Base-by-base conservation (phyloP, 129 eudicot genomes). In the Escallonia herrerae region DNA sequence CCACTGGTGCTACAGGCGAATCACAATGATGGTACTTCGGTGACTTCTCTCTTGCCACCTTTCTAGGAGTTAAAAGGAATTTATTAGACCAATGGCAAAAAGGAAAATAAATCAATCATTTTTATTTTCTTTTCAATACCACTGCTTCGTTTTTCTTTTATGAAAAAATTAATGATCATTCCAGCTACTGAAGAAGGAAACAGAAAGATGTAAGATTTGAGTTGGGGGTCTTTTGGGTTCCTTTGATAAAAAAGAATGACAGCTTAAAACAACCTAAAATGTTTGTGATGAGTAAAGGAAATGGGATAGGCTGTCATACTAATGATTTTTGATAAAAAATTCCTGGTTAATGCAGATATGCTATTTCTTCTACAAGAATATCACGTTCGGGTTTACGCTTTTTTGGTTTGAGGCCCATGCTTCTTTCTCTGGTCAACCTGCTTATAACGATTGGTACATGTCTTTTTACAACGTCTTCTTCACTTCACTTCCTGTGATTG, bases 401-500 rank as follows among this genome's bases (percentile, higher is more conserved):
- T 94, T 94, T 73, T 94, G 99, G 99, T 94, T 77, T 40, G 99
- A 89, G 82, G 95, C 93, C 41, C 80, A 82, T 65, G 85, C 99
- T 76, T 82, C 99, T 54, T 94, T 94, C 88, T 94, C 99, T 12
- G 99, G 97, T 75, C 84, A 89, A 77, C 86, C 97, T 12, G 99
- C 97, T 78, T 94, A 94, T 63, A 86, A 94, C 10, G 99, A 94
- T 70, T 94, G 99, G 99, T 94, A 94, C 74, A 86, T 94, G 95
- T 72, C 99, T 9, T 81, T 71, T 71, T 94, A 94, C 77, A 94
- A 94, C 57, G 99, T 94, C 40, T 89, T 94, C 85, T 94, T 94
- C 88, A 94, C 99, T 60, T 89, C 99, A 11, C 99, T 94, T 74
- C 99, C 99, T 41, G 99, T 94, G 72, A 89, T 94, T 63, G 99